These are phyloP conservation scores for Tephrocybe rancida DNA, from an alignment of 768 basidiomycete species.

Conservation along the genomic window DNA sequence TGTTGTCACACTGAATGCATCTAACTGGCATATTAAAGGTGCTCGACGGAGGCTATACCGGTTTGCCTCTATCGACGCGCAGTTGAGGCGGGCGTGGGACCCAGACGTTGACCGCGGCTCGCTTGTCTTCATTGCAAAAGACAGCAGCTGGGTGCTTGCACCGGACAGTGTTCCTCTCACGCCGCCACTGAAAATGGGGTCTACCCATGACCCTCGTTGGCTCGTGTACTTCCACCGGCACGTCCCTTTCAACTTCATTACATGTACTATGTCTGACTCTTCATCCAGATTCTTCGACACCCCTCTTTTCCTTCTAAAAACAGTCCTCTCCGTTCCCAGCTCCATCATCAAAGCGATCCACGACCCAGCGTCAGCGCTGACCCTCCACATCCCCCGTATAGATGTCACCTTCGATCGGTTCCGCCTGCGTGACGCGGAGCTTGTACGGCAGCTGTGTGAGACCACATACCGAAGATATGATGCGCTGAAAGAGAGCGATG, in stretches of 20 bases:
- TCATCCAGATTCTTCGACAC: neutral
- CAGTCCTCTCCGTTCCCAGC: conserved; percentile 1
- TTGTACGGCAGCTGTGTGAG: conserved; percentile 31
- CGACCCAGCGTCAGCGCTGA: conserved; percentile 33
- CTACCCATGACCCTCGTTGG: neutral
- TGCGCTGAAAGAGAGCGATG: conserved; percentile 6
- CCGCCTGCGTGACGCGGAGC: conserved; percentile 43
- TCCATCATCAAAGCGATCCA: conserved; percentile 17
- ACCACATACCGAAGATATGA: conserved; percentile 20
- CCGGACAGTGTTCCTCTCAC: conserved; percentile 12
- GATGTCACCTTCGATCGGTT: conserved; percentile 46
- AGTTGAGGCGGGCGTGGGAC: conserved; percentile 39
- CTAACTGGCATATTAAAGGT: conserved; percentile 39
- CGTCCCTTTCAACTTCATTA: neutral
- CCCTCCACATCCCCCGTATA: conserved; percentile 35
- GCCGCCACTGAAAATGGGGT: conserved; percentile 16
- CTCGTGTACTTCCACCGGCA: conserved; percentile 8
- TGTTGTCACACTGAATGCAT: conserved; percentile 27
- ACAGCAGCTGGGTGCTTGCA: conserved; percentile 33
- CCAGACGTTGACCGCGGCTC: conserved; percentile 32
- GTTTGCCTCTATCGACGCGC: conserved; percentile 37
- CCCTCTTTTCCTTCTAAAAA: neutral
- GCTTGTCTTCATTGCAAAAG: conserved; percentile 40
- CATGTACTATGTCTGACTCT: neutral
- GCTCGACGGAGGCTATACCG: conserved; percentile 36